Evolutionary conservation across 164 flowering plant species (phyloP).

Genomic region (Stephania yunnanensis): DNA sequence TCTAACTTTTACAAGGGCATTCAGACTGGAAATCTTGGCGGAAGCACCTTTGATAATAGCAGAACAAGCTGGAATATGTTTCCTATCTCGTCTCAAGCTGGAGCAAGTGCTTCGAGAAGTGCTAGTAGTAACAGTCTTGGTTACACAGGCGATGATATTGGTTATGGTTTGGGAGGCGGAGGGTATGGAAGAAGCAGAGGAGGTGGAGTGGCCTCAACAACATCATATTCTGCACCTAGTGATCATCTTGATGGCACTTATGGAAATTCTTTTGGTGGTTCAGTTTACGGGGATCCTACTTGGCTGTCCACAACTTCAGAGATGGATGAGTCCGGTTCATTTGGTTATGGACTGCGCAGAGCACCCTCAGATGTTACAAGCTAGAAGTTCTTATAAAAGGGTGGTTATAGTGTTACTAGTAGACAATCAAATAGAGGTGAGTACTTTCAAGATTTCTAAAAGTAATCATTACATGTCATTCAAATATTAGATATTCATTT

Average conservation of each 20-base stretch:
- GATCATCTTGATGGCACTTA: slow-evolving; percentile 48
- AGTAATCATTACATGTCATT: too few species aligned
- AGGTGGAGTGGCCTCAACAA: slow-evolving; percentile 25
- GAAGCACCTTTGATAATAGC: slow-evolving; percentile 36
- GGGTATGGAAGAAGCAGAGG: slow-evolving; percentile 56
- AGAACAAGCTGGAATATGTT: slow-evolving; percentile 52
- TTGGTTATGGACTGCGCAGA: slow-evolving; percentile 56
- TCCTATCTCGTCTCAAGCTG: slow-evolving; percentile 41
- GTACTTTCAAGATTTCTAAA: slow-evolving; percentile 2
- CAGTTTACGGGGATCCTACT: slow-evolving; percentile 59
- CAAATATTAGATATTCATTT: too few species aligned
- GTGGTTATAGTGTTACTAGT: slow-evolving; percentile 44
- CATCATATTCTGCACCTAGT: slow-evolving; percentile 45
- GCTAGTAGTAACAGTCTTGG: slow-evolving; percentile 37
- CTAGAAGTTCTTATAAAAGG: slow-evolving; percentile 45
- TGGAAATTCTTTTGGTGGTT: slow-evolving; percentile 42
- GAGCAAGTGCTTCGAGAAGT: slow-evolving; percentile 35
- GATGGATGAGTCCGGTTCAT: slow-evolving; percentile 44
- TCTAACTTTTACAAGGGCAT: slow-evolving; percentile 49
- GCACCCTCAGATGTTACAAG: slow-evolving; percentile 42
- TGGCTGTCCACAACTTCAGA: slow-evolving; percentile 63
- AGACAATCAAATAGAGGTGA: slow-evolving; percentile 77
- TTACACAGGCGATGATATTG: slow-evolving; percentile 47
- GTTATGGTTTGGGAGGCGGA: slow-evolving; percentile 44
- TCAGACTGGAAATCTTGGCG: slow-evolving; percentile 45